Percentiles rank a stretch among this genome's conserved stretches.
These are phyloP conservation scores for Trichoderma cornu-damae DNA, from an alignment of 2,329 filamentous ascomycete species.

Conservation along the genomic window DNA sequence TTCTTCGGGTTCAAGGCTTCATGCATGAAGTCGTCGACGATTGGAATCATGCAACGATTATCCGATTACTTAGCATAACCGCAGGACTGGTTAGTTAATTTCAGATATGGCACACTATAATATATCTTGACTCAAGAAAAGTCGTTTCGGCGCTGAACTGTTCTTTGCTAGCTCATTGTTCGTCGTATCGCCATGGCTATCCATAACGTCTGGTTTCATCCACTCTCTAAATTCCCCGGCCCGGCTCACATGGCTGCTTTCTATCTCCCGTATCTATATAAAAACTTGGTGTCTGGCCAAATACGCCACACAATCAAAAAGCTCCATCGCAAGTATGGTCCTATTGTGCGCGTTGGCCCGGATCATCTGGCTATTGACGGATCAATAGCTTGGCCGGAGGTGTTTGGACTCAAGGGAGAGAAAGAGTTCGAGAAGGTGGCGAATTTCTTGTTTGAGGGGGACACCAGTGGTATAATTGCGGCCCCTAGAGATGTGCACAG, in stretches of 20 bases:
- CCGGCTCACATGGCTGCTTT: constrained; percentile 24
- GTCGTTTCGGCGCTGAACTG: not conserved
- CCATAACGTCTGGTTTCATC: constrained; percentile 30
- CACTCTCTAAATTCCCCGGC: constrained; percentile 29
- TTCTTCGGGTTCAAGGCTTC: not conserved
- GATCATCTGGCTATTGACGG: constrained; percentile 36
- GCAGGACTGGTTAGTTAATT: not conserved
- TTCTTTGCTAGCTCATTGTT: not conserved
- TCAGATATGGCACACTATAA: too few species aligned
- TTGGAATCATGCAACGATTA: not conserved
- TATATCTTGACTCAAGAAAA: not conserved
- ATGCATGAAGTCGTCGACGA: not conserved
- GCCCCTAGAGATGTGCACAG: constrained; percentile 22
- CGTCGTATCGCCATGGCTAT: constrained; percentile 14
- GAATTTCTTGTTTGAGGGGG: constrained; percentile 8
- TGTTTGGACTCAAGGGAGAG: constrained; percentile 27
- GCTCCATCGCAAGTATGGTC: constrained; percentile 29
- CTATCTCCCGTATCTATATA: constrained; percentile 22
- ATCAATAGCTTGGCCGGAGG: constrained; percentile 32
- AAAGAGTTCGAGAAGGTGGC: constrained; percentile 20
- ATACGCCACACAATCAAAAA: constrained; percentile 22
- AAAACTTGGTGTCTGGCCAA: constrained; percentile 20
- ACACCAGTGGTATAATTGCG: constrained; percentile 20
- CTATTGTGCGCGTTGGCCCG: constrained; percentile 39
- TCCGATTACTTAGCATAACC: not conserved